Percentiles rank a stretch among this genome's conserved stretches.
Evolutionary conservation across 768 basidiomycete genomes (phyloP).

Genomic region (Russula dissimulans): DNA sequence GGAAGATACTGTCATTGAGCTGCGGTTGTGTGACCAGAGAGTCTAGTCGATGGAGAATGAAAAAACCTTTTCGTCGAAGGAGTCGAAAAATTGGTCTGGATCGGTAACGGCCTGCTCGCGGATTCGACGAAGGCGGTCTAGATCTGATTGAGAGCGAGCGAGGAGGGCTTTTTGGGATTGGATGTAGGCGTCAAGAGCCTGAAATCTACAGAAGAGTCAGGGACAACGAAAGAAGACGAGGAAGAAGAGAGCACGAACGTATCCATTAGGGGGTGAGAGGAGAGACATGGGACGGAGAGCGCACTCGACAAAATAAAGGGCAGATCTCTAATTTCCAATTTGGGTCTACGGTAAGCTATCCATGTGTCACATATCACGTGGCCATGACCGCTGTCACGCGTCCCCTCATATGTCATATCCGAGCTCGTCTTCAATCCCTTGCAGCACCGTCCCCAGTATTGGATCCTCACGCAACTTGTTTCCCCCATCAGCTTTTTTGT

Average conservation of each 20-base stretch:
- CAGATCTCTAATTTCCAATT: slow-evolving; percentile 1
- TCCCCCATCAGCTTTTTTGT: background rate
- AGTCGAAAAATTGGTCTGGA: slow-evolving; percentile 28
- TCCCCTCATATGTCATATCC: background rate
- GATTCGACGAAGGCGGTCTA: slow-evolving; percentile 44
- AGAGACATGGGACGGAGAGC: background rate
- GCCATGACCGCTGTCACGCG: background rate
- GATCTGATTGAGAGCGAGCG: slow-evolving; percentile 51
- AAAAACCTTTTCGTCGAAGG: slow-evolving; percentile 31
- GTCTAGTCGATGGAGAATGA: slow-evolving; percentile 10
- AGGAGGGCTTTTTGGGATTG: slow-evolving; percentile 51
- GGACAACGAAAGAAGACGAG: background rate
- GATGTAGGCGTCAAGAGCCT: slow-evolving; percentile 62
- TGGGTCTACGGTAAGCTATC: background rate
- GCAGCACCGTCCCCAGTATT: background rate
- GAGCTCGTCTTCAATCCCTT: background rate
- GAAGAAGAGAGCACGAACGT: background rate
- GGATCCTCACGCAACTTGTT: slow-evolving; percentile 4
- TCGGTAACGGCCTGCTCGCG: slow-evolving; percentile 31
- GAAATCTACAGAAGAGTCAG: slow-evolving; percentile 31
- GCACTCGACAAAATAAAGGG: background rate
- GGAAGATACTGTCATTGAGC: slow-evolving; percentile 28
- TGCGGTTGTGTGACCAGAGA: slow-evolving; percentile 13
- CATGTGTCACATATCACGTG: background rate
- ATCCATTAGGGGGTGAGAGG: background rate